A percentile compares a stretch with the other conserved stretches of the same genome.
phyloP scores from a whole-genome alignment of 1,284 basidiomycete species.

The Stereum hirsutum region DNA sequence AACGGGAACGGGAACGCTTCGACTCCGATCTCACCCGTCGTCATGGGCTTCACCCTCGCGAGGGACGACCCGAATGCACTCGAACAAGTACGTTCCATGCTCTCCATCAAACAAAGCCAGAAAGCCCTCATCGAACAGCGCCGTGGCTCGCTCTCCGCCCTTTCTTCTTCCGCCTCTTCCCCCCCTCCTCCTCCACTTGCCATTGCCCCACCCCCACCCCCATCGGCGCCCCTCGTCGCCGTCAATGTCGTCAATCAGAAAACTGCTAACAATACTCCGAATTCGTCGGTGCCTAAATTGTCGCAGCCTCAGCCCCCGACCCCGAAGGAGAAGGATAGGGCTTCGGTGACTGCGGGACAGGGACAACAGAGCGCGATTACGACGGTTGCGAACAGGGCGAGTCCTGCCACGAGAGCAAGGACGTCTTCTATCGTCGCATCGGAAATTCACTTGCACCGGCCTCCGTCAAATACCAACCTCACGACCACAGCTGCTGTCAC shows the following conservation, averaged over 20 bases:
- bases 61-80: constrained; percentile 48
- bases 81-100: constrained; percentile 55
- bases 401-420: no score
- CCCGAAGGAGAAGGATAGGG: no score
- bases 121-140: constrained; percentile 62
- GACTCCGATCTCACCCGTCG: constrained; percentile 55
- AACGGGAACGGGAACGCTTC: no score
- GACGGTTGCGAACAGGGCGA: no score
- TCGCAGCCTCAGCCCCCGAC: no score
- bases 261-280: constrained; percentile 14
- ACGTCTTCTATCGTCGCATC: no score
- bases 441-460: no score
- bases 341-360: no score
- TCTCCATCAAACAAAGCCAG: constrained; percentile 58
- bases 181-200: constrained; percentile 17
- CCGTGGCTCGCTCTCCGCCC: constrained; percentile 44
- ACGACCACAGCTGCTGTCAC: no score
- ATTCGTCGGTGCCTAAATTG: no score
- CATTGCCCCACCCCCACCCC: constrained; percentile 9
- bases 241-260: background rate
- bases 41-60: constrained; percentile 51
- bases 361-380: no score
- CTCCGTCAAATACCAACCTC: no score
- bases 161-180: constrained; percentile 16
- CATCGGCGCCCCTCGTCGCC: constrained; percentile 8